Evolutionary conservation across 2,329 filamentous ascomycete species (phyloP).

Genomic region (Fusarium azukiicola): DNA sequence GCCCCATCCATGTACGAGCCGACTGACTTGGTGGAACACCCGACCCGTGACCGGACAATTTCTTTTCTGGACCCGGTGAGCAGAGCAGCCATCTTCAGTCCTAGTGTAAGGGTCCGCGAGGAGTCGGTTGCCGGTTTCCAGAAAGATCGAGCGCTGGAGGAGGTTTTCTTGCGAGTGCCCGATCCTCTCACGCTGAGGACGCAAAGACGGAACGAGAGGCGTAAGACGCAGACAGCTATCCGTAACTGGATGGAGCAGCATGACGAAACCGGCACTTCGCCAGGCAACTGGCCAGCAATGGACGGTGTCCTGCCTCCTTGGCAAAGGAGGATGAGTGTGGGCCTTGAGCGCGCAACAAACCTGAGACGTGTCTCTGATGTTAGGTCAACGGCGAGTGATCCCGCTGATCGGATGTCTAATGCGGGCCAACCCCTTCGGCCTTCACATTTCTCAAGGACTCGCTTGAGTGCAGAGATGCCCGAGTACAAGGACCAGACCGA

Average conservation of each 20-base stretch:
- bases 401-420: slow-evolving; percentile 80
- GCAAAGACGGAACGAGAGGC: slow-evolving; percentile 81
- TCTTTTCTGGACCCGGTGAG: slow-evolving; percentile 78
- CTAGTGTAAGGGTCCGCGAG: slow-evolving; percentile 86
- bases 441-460: slow-evolving; percentile 63
- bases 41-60: slow-evolving; percentile 73
- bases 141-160: slow-evolving; percentile 94
- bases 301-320: slow-evolving; percentile 70
- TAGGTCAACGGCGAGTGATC: slow-evolving; percentile 81
- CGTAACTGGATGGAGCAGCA: slow-evolving; percentile 93
- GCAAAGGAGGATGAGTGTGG: slow-evolving; percentile 75
- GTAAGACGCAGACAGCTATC: slow-evolving; percentile 90
- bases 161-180: slow-evolving; percentile 90
- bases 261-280: slow-evolving; percentile 71
- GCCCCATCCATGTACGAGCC: slow-evolving; percentile 89
- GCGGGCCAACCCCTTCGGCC: slow-evolving; percentile 62
- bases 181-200: slow-evolving; percentile 81
- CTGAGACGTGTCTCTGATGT: slow-evolving; percentile 76
- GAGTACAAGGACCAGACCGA: slow-evolving; percentile 84
- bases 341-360: slow-evolving; percentile 70
- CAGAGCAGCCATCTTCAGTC: slow-evolving; percentile 85
- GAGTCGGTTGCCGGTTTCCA: slow-evolving; percentile 94
- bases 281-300: slow-evolving; percentile 72
- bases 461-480: slow-evolving; percentile 56
- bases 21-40: slow-evolving; percentile 91